Evolutionary conservation across 2,329 filamentous ascomycete species (phyloP).

Genomic region (Beauveria rudraprayagi): DNA sequence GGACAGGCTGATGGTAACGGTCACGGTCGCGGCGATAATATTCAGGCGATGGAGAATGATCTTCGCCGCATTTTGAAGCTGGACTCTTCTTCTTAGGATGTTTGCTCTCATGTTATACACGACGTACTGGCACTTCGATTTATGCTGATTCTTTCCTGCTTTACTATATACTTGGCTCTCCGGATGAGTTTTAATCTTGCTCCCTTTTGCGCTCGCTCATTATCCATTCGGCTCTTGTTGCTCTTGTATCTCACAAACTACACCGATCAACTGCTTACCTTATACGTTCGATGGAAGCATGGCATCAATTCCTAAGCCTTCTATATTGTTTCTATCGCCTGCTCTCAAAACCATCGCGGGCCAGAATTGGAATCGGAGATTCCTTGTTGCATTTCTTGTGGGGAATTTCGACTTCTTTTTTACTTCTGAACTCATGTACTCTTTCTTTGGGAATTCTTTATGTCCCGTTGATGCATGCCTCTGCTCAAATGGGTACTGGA

Average conservation of each 20-base stretch:
- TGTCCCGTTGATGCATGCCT: neutral
- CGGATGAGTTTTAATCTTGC: neutral
- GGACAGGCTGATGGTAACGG: neutral
- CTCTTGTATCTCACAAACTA: neutral
- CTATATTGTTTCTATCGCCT: neutral
- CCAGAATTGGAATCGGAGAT: neutral
- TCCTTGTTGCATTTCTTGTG: neutral
- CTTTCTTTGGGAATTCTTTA: neutral
- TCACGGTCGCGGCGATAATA: slow-evolving; percentile 22
- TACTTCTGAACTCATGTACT: neutral
- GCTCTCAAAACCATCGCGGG: neutral
- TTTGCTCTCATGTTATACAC: neutral
- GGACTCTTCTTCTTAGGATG: slow-evolving; percentile 12
- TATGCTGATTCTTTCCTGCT: neutral
- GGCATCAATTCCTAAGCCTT: neutral
- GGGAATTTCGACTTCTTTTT: neutral
- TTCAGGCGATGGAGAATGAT: slow-evolving; percentile 45
- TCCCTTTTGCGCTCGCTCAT: neutral
- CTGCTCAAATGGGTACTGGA: neutral
- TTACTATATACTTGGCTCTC: neutral
- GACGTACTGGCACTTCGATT: neutral
- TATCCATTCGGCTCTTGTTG: neutral
- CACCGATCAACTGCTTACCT: neutral
- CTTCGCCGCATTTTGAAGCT: slow-evolving; percentile 46
- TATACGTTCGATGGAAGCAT: neutral